Evolutionary conservation across 2,329 filamentous ascomycete genomes (phyloP).

Genomic region (Dactylellina cionopaga): DNA sequence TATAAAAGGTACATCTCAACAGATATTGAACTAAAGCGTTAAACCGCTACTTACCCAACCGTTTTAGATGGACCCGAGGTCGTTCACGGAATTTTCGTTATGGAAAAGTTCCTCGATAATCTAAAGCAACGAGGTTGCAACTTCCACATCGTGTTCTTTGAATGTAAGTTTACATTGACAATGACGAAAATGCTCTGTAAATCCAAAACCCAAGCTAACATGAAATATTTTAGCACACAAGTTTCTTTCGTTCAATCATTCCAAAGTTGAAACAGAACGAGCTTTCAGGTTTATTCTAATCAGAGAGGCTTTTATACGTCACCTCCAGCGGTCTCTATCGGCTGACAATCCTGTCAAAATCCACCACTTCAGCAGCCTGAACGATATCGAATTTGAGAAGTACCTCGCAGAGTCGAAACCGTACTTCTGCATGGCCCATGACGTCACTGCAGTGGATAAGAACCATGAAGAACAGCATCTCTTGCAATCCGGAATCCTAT

Average conservation of each 20-base stretch:
- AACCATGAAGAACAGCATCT: conserved; percentile 57
- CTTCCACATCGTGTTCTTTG: conserved; percentile 77
- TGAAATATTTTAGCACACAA: conserved; percentile 42
- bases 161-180: conserved; percentile 58
- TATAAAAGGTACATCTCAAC: conserved; percentile 64
- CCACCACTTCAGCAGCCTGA: conserved; percentile 64
- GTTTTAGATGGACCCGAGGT: conserved; percentile 73
- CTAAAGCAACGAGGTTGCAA: conserved; percentile 73
- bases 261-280: conserved; percentile 53
- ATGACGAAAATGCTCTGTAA: not conserved
- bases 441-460: conserved; percentile 63
- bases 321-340: conserved; percentile 63
- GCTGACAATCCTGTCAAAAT: conserved; percentile 59
- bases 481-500: conserved; percentile 65
- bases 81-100: conserved; percentile 74
- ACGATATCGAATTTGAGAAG: conserved; percentile 65
- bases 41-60: not conserved
- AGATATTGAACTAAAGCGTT: not conserved
- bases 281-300: conserved; percentile 70
- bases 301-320: conserved; percentile 72
- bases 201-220: not conserved
- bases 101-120: conserved; percentile 73
- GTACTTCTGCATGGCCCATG: conserved; percentile 76
- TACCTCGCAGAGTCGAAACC: conserved; percentile 68
- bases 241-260: conserved; percentile 55